phyloP scores from a whole-genome alignment of 2,329 filamentous ascomycete genomes.

The Thielaviopsis populi region DNA sequence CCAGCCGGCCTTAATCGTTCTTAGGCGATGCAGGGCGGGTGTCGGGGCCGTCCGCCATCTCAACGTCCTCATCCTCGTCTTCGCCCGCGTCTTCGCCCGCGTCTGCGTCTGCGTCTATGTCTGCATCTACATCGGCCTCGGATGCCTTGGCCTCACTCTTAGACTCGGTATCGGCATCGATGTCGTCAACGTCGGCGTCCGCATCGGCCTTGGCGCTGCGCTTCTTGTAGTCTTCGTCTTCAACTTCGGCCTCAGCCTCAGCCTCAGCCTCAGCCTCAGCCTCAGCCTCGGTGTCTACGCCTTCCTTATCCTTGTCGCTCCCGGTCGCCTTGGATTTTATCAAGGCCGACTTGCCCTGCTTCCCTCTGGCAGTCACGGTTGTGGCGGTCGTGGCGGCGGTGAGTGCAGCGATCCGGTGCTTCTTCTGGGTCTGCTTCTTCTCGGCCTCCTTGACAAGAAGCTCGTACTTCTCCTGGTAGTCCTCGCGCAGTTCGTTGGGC shows the following conservation, averaged over 20 bases:
- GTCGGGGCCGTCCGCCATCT: constrained; percentile 13
- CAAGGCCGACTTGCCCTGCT: constrained; percentile 13
- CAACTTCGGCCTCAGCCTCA: not conserved
- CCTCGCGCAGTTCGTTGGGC: constrained; percentile 33
- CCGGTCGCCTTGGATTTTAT: constrained; percentile 21
- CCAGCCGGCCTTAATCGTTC: constrained; percentile 4
- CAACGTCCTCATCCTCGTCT: constrained; percentile 13
- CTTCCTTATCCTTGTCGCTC: constrained; percentile 6
- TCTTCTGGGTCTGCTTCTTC: constrained; percentile 15
- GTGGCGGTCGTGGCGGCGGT: constrained; percentile 1
- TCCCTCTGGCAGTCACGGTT: not conserved
- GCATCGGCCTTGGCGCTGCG: constrained; percentile 9
- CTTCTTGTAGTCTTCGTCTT: constrained; percentile 10
- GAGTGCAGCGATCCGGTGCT: constrained; percentile 5
- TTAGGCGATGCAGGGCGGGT: constrained; percentile 9
- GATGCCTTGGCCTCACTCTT: constrained; percentile 13
- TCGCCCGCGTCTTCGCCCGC: not conserved
- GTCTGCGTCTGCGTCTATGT: constrained; percentile 8
- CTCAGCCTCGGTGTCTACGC: constrained; percentile 8
- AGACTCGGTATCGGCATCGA: constrained; percentile 5
- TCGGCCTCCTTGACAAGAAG: constrained; percentile 27
- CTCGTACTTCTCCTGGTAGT: constrained; percentile 32
- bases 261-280: not conserved
- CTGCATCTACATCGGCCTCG: not conserved
- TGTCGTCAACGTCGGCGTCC: not conserved